A percentile compares a stretch with the other conserved stretches of the same genome.
Evolutionary conservation across 257 asterid species (phyloP).

Genomic region (Nicotiana sylvestris): DNA sequence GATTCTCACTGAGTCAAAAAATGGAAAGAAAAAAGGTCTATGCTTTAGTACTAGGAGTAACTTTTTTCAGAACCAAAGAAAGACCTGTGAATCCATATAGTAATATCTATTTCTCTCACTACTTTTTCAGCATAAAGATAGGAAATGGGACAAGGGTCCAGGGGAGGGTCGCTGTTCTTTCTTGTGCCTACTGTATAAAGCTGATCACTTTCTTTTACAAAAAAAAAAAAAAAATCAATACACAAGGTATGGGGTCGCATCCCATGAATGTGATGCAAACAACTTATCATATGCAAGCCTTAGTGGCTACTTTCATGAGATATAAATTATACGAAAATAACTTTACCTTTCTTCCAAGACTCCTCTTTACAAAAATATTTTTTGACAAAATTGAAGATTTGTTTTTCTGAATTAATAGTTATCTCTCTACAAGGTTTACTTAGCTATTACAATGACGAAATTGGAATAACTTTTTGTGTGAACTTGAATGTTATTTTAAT

Average conservation of each 20-base stretch:
- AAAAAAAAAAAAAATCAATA: too few species aligned
- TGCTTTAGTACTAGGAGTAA: not conserved
- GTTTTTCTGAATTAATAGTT: not conserved
- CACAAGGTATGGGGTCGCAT: too few species aligned
- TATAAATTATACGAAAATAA: too few species aligned
- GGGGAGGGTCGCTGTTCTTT: not conserved
- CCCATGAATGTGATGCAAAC: too few species aligned
- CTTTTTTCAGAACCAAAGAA: conserved; percentile 8
- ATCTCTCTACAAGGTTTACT: not conserved
- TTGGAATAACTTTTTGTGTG: too few species aligned
- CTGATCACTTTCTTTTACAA: not conserved
- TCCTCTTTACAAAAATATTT: not conserved
- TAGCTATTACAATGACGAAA: not conserved
- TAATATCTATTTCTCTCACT: not conserved
- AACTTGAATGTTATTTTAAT: too few species aligned
- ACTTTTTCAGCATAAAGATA: conserved; percentile 15
- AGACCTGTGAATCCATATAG: conserved; percentile 1
- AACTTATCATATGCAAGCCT: too few species aligned
- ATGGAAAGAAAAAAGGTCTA: not conserved
- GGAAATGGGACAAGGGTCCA: conserved; percentile 12
- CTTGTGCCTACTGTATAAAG: conserved; percentile 5
- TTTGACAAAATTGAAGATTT: not conserved
- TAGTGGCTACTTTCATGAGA: too few species aligned
- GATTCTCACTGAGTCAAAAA: not conserved
- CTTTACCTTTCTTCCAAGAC: too few species aligned